Evolutionary conservation across 306 rosid species (phyloP), one percentile per base, ranked within the genome.

Genomic region (Myrica gale): DNA sequence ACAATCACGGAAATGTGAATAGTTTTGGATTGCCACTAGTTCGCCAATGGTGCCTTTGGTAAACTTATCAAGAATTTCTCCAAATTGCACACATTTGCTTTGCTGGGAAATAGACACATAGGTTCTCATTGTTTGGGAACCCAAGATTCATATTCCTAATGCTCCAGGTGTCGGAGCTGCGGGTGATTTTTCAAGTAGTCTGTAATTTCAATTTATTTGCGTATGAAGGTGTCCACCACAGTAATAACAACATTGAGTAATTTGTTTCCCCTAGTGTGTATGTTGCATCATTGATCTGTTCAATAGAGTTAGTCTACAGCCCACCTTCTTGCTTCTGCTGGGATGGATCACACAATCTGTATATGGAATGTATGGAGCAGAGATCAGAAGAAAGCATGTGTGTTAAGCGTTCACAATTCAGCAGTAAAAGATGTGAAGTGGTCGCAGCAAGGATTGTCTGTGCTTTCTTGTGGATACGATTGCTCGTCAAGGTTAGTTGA

Each of bases 311-410:
- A 83, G 89, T 84, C 81, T 79, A 82, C 97, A 92, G 99, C 88
- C 89, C 97, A 95, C 85, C 97, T 95, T 78, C 99, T 92, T 73
- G 98, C 99, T 73, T 92, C 99, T 82, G 97, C 93, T 82, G 94
- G 90, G 68, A 90, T 95, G 99, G 99, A 95, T 82, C 87, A 88
- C 57, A 74, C 53, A 69, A 73, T 90, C 79, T 90, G 85, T 87
- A 72, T 95, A 77, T 90, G 97, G 97, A 95, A 90, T 79, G 89
- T 89, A n/a, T 95, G 97, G 99, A 95, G 85, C 86, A 85, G 85
- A 76, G 86, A 89, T 82, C 82, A 85, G 87, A 95, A 90, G 88
- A 83, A 90, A 72, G 91, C 91, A 15, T 69, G 87, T 52, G 81
- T 75, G 44, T 69, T 88, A 32, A 88, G 63, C 83, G 79, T 88